phyloP scores from a whole-genome alignment of 2,329 filamentous ascomycete species.

The Knufia fluminis region DNA sequence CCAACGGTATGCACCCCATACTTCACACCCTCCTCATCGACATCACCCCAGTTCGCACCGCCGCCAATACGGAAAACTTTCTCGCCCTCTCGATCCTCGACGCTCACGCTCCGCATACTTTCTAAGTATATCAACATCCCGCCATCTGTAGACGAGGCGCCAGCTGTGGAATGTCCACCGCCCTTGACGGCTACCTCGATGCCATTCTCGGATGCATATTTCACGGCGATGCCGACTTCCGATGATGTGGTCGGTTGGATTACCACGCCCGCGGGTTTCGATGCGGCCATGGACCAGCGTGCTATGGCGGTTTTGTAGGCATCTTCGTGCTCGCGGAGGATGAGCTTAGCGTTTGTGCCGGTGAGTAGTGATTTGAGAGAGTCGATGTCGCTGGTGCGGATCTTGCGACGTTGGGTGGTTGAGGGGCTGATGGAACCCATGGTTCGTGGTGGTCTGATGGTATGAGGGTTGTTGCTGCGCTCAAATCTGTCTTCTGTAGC shows the following conservation, averaged over 20 bases:
- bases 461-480: neutral
- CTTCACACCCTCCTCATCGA: constrained; percentile 43
- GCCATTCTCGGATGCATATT: constrained; percentile 35
- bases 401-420: constrained; percentile 10
- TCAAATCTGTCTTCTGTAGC: neutral
- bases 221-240: constrained; percentile 36
- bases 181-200: constrained; percentile 47
- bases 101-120: constrained; percentile 41
- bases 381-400: constrained; percentile 16
- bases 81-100: constrained; percentile 30
- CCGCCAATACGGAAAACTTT: constrained; percentile 43
- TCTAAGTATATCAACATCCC: constrained; percentile 50
- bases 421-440: constrained; percentile 17
- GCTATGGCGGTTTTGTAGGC: constrained; percentile 30
- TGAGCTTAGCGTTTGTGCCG: constrained; percentile 22
- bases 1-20: constrained; percentile 50
- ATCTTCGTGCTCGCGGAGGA: constrained; percentile 27
- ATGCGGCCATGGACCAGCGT: constrained; percentile 32
- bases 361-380: constrained; percentile 13
- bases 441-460: constrained; percentile 5
- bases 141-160: constrained; percentile 40
- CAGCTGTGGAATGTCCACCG: constrained; percentile 49
- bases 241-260: constrained; percentile 33
- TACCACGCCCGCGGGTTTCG: constrained; percentile 37
- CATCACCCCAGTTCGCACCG: constrained; percentile 46